Percentiles rank a stretch among this genome's conserved stretches.
Evolutionary conservation across 192 early-diverging fungal genomes (phyloP).

Genomic region (Entomortierella beljakovae): DNA sequence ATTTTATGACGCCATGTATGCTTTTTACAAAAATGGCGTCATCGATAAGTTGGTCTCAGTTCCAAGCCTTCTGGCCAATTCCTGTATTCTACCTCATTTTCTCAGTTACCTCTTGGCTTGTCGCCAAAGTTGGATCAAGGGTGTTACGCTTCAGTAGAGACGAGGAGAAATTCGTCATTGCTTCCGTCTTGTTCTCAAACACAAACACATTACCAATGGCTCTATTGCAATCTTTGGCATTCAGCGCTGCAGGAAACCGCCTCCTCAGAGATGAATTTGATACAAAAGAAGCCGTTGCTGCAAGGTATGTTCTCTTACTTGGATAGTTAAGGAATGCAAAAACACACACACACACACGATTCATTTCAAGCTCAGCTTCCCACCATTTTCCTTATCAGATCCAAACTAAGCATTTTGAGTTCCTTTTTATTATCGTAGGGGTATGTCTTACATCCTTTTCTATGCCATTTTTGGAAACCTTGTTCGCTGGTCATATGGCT

Average conservation of each 20-base stretch:
- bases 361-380: too few species aligned
- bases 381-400: neutral
- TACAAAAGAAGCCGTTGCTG: slow-evolving; percentile 57
- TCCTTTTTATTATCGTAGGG: slow-evolving; percentile 55
- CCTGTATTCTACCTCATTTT: slow-evolving; percentile 64
- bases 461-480: slow-evolving; percentile 85
- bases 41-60: slow-evolving; percentile 68
- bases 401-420: neutral
- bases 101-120: slow-evolving; percentile 41
- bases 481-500: slow-evolving; percentile 83
- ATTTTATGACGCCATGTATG: slow-evolving; percentile 81
- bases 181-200: slow-evolving; percentile 77
- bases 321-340: neutral
- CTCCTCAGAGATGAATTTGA: slow-evolving; percentile 58
- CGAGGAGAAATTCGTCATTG: slow-evolving; percentile 71
- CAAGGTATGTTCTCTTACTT: slow-evolving; percentile 49
- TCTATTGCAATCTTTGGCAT: slow-evolving; percentile 69
- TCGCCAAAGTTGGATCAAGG: slow-evolving; percentile 54
- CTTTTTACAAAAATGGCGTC: slow-evolving; percentile 81
- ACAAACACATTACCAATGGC: slow-evolving; percentile 82
- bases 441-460: slow-evolving; percentile 83
- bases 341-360: too few species aligned
- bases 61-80: slow-evolving; percentile 79
- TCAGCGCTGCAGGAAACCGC: slow-evolving; percentile 59
- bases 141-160: slow-evolving; percentile 57